Percentiles rank a stretch among this genome's conserved stretches.
These are phyloP conservation scores for Camptophora hylomeconis DNA, from an alignment of 2,329 filamentous ascomycete genomes.

Conservation along the genomic window DNA sequence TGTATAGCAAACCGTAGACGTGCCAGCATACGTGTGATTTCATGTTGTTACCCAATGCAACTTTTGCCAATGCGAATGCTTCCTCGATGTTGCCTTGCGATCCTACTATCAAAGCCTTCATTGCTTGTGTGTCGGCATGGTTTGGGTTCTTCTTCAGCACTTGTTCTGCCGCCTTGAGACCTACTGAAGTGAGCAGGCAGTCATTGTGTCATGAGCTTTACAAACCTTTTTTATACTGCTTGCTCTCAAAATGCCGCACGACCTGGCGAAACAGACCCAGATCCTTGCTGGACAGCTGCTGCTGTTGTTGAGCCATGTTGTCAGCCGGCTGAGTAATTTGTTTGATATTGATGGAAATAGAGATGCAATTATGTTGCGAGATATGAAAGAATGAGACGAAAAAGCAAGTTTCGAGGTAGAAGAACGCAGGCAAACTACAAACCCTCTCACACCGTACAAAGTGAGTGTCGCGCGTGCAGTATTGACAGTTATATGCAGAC, in stretches of 20 bases:
- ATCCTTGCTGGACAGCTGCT: slow-evolving; percentile 61
- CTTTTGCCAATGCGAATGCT: slow-evolving; percentile 84
- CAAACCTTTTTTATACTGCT: slow-evolving; percentile 83
- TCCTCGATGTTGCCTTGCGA: slow-evolving; percentile 84
- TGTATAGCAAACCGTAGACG: slow-evolving; percentile 89
- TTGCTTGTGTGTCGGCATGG: slow-evolving; percentile 95
- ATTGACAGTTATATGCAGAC: no score
- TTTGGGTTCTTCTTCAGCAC: slow-evolving; percentile 89
- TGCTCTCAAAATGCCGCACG: slow-evolving; percentile 92
- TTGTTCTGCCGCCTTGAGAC: slow-evolving; percentile 89
- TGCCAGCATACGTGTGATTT: slow-evolving; percentile 99
- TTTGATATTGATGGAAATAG: no score
- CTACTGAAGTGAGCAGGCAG: slow-evolving; percentile 28
- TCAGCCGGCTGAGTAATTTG: no score
- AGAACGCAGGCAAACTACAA: no score
- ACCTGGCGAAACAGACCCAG: slow-evolving; percentile 86
- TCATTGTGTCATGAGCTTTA: slow-evolving; percentile 5
- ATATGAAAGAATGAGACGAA: no score
- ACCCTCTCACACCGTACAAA: no score
- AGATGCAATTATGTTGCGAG: no score
- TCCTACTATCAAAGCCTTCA: slow-evolving; percentile 97
- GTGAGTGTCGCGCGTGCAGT: no score
- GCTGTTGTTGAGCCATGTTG: slow-evolving; percentile 18
- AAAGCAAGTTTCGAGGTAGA: no score
- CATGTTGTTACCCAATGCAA: slow-evolving; percentile 90